Evolutionary conservation across 768 basidiomycete species (phyloP), one percentile per base, ranked within the genome.

Genomic region (Leccinum olivaceopallidum): DNA sequence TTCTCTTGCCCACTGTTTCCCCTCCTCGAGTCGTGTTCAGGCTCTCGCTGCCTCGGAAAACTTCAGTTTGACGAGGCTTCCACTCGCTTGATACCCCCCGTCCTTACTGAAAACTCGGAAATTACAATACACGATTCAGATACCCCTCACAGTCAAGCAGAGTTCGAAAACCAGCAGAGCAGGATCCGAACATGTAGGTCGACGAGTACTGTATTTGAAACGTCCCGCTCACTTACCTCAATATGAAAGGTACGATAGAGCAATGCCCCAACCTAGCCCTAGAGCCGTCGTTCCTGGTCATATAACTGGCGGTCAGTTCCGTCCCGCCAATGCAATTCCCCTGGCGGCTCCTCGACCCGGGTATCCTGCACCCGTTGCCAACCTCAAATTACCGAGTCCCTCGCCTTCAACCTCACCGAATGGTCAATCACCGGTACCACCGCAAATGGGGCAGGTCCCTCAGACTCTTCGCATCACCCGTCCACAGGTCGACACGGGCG

Each of bases 331-430:
- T 5, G 65, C 73, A 54, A 69, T 79, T 51, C 78, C 81, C 9
- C 83, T 91, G 62, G 88, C 84, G 4, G 85, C 88, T 3, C 90
- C 89, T 26, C 81, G 81, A 39, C 89, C 90, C 4, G 89, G 90
- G 6, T 92, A 92, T 65, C 83, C 87, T 32, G 84, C 87, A 3
- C 86, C 87, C 36, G 82, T 90, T 30, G 78, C 87, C 14, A 87
- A 83, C 2, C 81, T 90, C 36, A 86, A 84, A 63, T 75, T 89
- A 32, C 74, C 83, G 5, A 81, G 77, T 48, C 83, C 83, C 2
- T 75, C 77, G 30, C 77, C 79, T 2, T 71, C 78, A 13, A 76
- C 79, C 6, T 69, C 72, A 39, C 76, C 80, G 20, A 61, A 67
- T 26, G 62, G 63, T 37, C 69, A 61, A 55, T 60, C 63, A 48